Evolutionary conservation across 345 rosid genomes (phyloP), one percentile per base, ranked within the genome.

Genomic region (Eucalyptus tenuipes): DNA sequence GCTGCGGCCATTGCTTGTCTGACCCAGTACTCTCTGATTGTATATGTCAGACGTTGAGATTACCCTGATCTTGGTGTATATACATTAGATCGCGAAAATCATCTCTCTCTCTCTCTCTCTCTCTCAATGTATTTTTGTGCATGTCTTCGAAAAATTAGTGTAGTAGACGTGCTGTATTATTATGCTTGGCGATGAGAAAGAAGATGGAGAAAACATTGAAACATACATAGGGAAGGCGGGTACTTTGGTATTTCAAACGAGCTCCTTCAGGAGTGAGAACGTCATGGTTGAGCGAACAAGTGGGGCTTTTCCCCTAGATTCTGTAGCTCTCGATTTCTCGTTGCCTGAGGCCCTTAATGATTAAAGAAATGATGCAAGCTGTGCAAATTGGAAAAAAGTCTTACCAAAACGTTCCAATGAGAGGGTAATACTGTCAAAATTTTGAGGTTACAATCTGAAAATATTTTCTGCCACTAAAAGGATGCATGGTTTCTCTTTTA

Each of bases 291-390:
- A 0, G 40, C 40, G 11, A 7, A 13, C 20, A 15, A 0, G 40
- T 16, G 75, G 20, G 20, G 40, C 75, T n/a, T n/a, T 4, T 7
- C 6, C 18, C 33, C 20, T 7, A 0, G 75, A 64, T 64, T 0
- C 33, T n/a, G 37, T 64, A n/a, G 37, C 33, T 4, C 37, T 4
- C 40, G 33, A 7, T 64, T 64, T 64, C 22, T n/a, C 1, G 33
- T 64, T n/a, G 75, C 11, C n/a, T 64, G 9, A n/a, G 40, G 75
- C 20, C 75, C 75, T 0, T 16, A 4, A 0, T 2, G 75, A 13
- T 64, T 29, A 61, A 29, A 29, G 31, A 61, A 27, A 55, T 0
- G 2, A 55, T n/a, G 6, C 0, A n/a, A 2, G 0, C 37, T 15
- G 2, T 64, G 37, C 75, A 64, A 14, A n/a, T 64, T 64, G 37